These are phyloP conservation scores for Thermomyces lanuginosus DNA, from an alignment of 2,329 filamentous ascomycete species.

Conservation along the genomic window DNA sequence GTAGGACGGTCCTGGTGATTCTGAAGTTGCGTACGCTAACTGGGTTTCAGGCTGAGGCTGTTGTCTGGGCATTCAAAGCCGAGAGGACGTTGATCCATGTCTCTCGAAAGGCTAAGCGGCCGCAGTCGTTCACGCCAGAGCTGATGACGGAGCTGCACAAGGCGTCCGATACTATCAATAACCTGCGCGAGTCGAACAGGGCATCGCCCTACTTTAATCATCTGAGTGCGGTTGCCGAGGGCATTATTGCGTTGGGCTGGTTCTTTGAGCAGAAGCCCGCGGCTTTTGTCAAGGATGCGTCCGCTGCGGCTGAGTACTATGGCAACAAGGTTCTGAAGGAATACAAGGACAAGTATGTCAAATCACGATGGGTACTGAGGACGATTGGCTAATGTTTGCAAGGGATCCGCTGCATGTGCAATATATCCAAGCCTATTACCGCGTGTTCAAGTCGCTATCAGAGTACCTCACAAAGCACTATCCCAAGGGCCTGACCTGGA, in stretches of 20 bases:
- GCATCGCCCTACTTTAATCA: constrained; percentile 62
- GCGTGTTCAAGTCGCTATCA: constrained; percentile 67
- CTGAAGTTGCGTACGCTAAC: constrained; percentile 6
- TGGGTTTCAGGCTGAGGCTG: constrained; percentile 33
- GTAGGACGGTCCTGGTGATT: constrained; percentile 28
- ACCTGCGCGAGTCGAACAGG: constrained; percentile 68
- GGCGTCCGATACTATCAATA: constrained; percentile 59
- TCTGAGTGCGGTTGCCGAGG: constrained; percentile 73
- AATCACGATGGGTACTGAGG: neutral
- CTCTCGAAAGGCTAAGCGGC: constrained; percentile 82
- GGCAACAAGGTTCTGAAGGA: constrained; percentile 89
- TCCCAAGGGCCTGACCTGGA: constrained; percentile 69
- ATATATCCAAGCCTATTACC: constrained; percentile 87
- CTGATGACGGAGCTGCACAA: constrained; percentile 78
- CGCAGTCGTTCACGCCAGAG: constrained; percentile 55
- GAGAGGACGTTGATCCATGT: constrained; percentile 80
- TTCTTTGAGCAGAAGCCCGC: constrained; percentile 69
- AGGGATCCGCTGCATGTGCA: constrained; percentile 68
- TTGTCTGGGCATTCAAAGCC: constrained; percentile 56
- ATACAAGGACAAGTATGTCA: constrained; percentile 58
- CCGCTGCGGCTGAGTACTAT: constrained; percentile 78
- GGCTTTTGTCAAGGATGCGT: constrained; percentile 69
- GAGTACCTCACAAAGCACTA: constrained; percentile 77
- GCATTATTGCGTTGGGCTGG: constrained; percentile 81
- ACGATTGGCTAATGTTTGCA: constrained; percentile 10